Evolutionary conservation across 495 filamentous ascomycete genomes (phyloP), one percentile per base, ranked within the genome.

Genomic region (Thozetella sp.): DNA sequence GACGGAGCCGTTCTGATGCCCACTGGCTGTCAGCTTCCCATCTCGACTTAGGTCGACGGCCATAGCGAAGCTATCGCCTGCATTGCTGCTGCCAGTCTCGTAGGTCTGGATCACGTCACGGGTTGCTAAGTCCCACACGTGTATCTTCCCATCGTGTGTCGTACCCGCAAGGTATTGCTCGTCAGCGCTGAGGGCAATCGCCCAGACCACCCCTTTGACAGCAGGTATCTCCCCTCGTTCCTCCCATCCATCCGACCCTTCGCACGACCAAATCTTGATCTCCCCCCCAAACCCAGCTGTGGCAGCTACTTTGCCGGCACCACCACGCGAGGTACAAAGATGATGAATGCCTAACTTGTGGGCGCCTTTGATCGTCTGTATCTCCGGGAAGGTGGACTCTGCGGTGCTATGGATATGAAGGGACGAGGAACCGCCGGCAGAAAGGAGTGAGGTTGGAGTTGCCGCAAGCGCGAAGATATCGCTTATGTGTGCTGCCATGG

Each of bases 291-390:
- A 99, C 0, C 95, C 95, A 27, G 88, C 89, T 57, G 86, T 94
- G 10, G 90, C 91, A 11, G 91, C 91, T 26, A 84, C 80, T 34
- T 80, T 79, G 51, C 93, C 94, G 55, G 86, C 78, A 19, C 69
- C 65, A 45, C 62, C 67, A 50, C 72, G 80, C 52, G 90, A 88
- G 15, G 88, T 89, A 25, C 82, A 84, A 43, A 97, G 72, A 72
- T 99, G 95, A 74, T 99, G 95, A 67, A 90, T 92, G 56, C 95
- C 95, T 27, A 96, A 81, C 54, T 87, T 85, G 75, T 99, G 95
- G 10, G 87, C 93, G 51, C 78, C 82, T 13, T 84, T 68, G 59
- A 98, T 82, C 6, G 88, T 88, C 70, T 98, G 95, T 0, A 80
- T 74, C 57, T 96, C 82, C 2, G 91, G 86, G 58, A 93, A 93